These are phyloP conservation scores for Ambrosia trifida DNA, from an alignment of 129 eudicot genomes.

Conservation along the genomic window DNA sequence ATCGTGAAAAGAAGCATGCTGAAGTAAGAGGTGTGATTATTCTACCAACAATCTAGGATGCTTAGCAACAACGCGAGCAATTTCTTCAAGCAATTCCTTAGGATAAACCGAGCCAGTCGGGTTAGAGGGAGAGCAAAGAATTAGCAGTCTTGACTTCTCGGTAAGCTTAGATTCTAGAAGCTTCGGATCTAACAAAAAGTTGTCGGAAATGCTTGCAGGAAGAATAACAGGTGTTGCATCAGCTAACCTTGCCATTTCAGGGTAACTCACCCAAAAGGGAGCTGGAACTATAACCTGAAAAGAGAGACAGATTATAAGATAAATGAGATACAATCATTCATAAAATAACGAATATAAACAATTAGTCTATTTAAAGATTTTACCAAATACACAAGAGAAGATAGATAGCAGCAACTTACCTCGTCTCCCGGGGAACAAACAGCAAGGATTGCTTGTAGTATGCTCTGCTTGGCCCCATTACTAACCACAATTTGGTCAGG, in stretches of 20 bases:
- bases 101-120: constrained; percentile 95
- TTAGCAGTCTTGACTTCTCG: constrained; percentile 82
- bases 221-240: constrained; percentile 92
- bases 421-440: constrained; percentile 98
- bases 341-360: background rate
- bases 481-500: constrained; percentile 94
- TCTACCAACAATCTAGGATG: constrained; percentile 92
- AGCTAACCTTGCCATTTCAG: constrained; percentile 94
- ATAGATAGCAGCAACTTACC: constrained; percentile 49
- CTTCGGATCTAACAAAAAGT: constrained; percentile 84
- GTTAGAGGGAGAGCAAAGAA: constrained; percentile 95
- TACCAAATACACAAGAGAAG: constrained; percentile 7
- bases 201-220: constrained; percentile 75
- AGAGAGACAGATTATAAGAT: background rate
- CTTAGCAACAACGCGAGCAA: constrained; percentile 76
- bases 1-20: too few relatives aligned
- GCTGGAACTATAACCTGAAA: constrained; percentile 90
- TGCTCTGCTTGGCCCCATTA: constrained; percentile 95
- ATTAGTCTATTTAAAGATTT: background rate
- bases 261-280: constrained; percentile 97
- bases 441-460: constrained; percentile 87
- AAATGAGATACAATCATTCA: background rate
- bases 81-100: constrained; percentile 67
- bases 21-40: constrained; percentile 13
- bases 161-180: constrained; percentile 80